Evolutionary conservation across 331 rosid genomes (phyloP).

Genomic region (Malus hybrid): DNA sequence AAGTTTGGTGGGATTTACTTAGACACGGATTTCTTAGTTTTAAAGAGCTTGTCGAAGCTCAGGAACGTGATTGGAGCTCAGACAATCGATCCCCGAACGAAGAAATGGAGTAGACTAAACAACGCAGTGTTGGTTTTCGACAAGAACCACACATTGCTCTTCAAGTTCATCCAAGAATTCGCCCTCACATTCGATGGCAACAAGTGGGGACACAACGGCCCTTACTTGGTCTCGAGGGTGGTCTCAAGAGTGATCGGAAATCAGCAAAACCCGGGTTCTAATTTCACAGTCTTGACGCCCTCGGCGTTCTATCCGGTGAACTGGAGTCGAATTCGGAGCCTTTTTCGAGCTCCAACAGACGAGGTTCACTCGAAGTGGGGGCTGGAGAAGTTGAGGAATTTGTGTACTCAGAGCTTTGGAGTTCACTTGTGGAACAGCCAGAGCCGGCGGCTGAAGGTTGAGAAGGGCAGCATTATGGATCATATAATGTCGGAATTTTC

Average conservation of each 20-base stretch:
- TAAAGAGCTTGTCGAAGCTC: slow-evolving; percentile 61
- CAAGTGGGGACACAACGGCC: slow-evolving; percentile 98
- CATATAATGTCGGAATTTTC: slow-evolving; percentile 35
- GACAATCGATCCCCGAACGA: slow-evolving; percentile 39
- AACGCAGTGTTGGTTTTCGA: slow-evolving; percentile 82
- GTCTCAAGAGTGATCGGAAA: slow-evolving; percentile 52
- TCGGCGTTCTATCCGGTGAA: slow-evolving; percentile 80
- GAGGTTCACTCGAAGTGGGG: slow-evolving; percentile 50
- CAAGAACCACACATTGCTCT: slow-evolving; percentile 66
- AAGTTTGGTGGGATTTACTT: slow-evolving; percentile 75
- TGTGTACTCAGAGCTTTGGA: slow-evolving; percentile 45
- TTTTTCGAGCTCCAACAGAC: slow-evolving; percentile 54
- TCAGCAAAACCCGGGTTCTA: slow-evolving; percentile 22
- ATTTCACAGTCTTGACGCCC: slow-evolving; percentile 58
- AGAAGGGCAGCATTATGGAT: slow-evolving; percentile 72
- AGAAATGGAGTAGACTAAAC: slow-evolving; percentile 82
- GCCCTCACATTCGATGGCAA: slow-evolving; percentile 81
- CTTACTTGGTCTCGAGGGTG: slow-evolving; percentile 86
- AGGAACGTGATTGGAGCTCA: slow-evolving; percentile 89
- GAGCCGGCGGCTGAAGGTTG: slow-evolving; percentile 47
- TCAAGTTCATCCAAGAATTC: slow-evolving; percentile 74
- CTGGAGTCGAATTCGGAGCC: slow-evolving; percentile 53
- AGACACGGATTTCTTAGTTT: slow-evolving; percentile 58
- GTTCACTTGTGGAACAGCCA: slow-evolving; percentile 84
- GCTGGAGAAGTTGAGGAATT: slow-evolving; percentile 41